Conservation (phyloP, 2,329 filamentous ascomycete species). For the Alternaria gaisen region DNA sequence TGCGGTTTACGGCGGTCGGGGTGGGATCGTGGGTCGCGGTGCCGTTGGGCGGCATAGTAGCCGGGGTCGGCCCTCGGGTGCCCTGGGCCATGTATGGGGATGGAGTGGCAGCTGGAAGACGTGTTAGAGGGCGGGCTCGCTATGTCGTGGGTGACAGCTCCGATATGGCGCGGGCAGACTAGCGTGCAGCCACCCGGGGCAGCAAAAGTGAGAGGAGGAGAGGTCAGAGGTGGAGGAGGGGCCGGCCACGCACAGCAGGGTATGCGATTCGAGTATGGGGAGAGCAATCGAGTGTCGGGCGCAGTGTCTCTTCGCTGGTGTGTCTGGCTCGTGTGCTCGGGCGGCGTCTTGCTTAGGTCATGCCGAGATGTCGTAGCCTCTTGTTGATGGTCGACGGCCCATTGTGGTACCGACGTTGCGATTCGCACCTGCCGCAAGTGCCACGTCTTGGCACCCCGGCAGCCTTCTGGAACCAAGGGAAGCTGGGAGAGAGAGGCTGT, state of each 20-base stretch:
- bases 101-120: not conserved
- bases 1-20: conserved; percentile 75
- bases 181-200: conserved; percentile 14
- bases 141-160: conserved; percentile 23
- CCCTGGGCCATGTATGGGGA: conserved; percentile 47
- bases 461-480: conserved; percentile 17
- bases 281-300: too few species aligned
- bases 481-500: conserved; percentile 16
- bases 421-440: conserved; percentile 19
- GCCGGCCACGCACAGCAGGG: conserved; percentile 23
- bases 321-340: conserved; percentile 18
- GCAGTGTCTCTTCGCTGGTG: not conserved
- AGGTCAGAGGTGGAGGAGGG: conserved; percentile 26
- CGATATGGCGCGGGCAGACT: conserved; percentile 17
- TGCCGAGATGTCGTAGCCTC: conserved; percentile 13
- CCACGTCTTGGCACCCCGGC: conserved; percentile 17
- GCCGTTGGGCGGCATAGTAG: conserved; percentile 51
- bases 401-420: conserved; percentile 19
- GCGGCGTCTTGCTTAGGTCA: conserved; percentile 1
- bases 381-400: conserved; percentile 8
- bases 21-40: conserved; percentile 46
- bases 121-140: conserved; percentile 7
- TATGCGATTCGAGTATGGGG: not conserved
- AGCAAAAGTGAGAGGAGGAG: conserved; percentile 21
- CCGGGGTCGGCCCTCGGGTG: conserved; percentile 39